These are phyloP conservation scores for Penicillium olsonii DNA, from an alignment of 2,329 filamentous ascomycete species.

Conservation along the genomic window DNA sequence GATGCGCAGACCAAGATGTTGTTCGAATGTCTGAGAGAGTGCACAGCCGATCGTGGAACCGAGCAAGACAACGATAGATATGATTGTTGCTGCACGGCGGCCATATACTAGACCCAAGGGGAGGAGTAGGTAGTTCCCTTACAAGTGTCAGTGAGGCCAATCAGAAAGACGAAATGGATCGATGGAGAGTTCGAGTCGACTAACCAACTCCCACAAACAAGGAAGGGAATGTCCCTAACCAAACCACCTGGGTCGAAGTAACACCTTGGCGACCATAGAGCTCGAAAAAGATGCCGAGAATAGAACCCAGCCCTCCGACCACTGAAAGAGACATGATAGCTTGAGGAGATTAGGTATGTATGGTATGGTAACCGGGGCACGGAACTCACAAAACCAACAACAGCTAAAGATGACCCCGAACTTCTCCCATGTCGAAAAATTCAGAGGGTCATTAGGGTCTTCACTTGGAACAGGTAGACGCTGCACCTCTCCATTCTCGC, in stretches of 20 bases:
- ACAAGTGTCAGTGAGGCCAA: not conserved
- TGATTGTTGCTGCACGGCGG: constrained; percentile 39
- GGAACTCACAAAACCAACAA: constrained; percentile 28
- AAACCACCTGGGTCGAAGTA: constrained; percentile 33
- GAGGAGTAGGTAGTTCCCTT: constrained; percentile 41
- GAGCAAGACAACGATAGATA: constrained; percentile 34
- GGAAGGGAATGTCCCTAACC: constrained; percentile 41
- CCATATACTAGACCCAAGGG: constrained; percentile 43
- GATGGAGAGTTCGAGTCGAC: not conserved
- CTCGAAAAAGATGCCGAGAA: constrained; percentile 36
- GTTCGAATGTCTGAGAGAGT: constrained; percentile 33
- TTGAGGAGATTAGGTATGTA: not conserved
- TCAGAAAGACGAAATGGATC: not conserved
- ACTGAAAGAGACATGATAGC: constrained; percentile 30
- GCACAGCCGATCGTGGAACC: constrained; percentile 38
- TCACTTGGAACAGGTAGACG: constrained; percentile 26
- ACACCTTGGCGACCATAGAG: constrained; percentile 30
- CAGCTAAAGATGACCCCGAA: constrained; percentile 26
- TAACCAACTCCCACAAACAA: constrained; percentile 44
- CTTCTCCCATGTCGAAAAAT: constrained; percentile 26
- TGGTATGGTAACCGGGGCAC: not conserved
- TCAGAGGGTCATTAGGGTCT: constrained; percentile 30
- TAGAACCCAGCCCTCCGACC: constrained; percentile 31
- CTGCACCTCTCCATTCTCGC: constrained; percentile 22
- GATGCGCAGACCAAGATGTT: constrained; percentile 41